phyloP scores from a whole-genome alignment of 1,139 yeast species.

The Meyerozyma elateridarum region DNA sequence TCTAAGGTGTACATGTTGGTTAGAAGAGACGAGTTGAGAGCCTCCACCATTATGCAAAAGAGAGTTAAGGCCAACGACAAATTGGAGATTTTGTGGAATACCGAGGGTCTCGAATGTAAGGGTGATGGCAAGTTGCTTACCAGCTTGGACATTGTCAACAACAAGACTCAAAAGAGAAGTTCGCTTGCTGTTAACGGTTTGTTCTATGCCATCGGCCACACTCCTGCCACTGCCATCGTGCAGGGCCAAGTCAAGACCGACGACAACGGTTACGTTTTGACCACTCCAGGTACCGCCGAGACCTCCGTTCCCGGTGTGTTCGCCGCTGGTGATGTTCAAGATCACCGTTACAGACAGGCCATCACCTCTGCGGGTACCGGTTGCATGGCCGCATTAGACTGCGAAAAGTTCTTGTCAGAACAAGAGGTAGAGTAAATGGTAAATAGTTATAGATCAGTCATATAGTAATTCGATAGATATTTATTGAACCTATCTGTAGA shows the following conservation, averaged over 20 bases:
- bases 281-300: slow-evolving; percentile 80
- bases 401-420: slow-evolving; percentile 78
- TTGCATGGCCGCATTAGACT: slow-evolving; percentile 98
- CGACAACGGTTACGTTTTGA: slow-evolving; percentile 80
- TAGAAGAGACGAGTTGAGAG: slow-evolving; percentile 90
- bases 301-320: slow-evolving; percentile 91
- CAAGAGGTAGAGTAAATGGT: too few relatives aligned
- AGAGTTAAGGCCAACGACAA: slow-evolving; percentile 80
- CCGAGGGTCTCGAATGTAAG: slow-evolving; percentile 80
- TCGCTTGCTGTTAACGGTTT: slow-evolving; percentile 84
- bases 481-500: too few relatives aligned
- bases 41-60: slow-evolving; percentile 94
- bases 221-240: slow-evolving; percentile 87
- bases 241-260: slow-evolving; percentile 77
- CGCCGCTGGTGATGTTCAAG: slow-evolving; percentile 99
- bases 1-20: slow-evolving; percentile 91
- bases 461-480: too few relatives aligned
- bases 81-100: slow-evolving; percentile 85
- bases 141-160: slow-evolving; percentile 60
- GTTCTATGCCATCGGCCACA: slow-evolving; percentile 97
- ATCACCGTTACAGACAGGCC: slow-evolving; percentile 95
- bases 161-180: slow-evolving; percentile 60
- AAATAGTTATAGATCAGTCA: too few relatives aligned
- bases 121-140: slow-evolving; percentile 83
- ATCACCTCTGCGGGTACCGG: slow-evolving; percentile 99